A percentile compares a stretch with the other conserved stretches of the same genome.
These are phyloP conservation scores for Penicillium odoratum DNA, from an alignment of 495 filamentous ascomycete species.

Conservation along the genomic window DNA sequence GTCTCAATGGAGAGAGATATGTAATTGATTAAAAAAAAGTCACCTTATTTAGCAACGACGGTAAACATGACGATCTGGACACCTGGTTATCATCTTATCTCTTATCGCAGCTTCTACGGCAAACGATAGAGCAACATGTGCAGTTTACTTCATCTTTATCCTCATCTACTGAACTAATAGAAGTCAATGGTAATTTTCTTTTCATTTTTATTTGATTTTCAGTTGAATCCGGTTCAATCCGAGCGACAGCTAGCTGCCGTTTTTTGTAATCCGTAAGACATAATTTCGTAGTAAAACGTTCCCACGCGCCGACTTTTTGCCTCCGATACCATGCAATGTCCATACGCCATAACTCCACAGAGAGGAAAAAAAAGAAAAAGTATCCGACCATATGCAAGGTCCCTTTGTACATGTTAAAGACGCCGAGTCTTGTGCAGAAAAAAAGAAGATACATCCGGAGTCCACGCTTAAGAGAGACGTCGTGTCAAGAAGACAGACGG, in stretches of 20 bases:
- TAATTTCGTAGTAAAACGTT: constrained; percentile 19
- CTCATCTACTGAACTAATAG: not conserved
- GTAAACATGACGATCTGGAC: constrained; percentile 26
- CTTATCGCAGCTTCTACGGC: constrained; percentile 37
- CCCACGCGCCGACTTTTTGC: constrained; percentile 16
- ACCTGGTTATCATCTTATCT: constrained; percentile 28
- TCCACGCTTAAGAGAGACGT: not conserved
- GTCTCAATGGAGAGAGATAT: not conserved
- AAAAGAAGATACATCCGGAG: not conserved
- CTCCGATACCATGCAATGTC: constrained; percentile 17
- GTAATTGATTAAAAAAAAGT: not conserved
- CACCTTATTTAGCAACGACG: constrained; percentile 8
- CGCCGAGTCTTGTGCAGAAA: constrained; percentile 10
- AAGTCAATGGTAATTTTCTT: not conserved
- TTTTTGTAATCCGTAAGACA: constrained; percentile 15
- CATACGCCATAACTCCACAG: constrained; percentile 21
- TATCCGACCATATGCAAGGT: constrained; percentile 16
- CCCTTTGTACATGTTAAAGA: constrained; percentile 17
- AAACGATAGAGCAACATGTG: constrained; percentile 36
- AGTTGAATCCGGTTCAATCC: constrained; percentile 8
- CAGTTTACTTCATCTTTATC: constrained; percentile 10
- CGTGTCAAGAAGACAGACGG: not conserved
- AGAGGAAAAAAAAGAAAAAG: constrained; percentile 16
- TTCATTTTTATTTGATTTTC: not conserved
- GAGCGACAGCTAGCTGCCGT: not conserved